Percentiles rank a stretch among this genome's conserved stretches.
Conservation (phyloP, 2,329 filamentous ascomycete species). For the Juglanconis sp. region DNA sequence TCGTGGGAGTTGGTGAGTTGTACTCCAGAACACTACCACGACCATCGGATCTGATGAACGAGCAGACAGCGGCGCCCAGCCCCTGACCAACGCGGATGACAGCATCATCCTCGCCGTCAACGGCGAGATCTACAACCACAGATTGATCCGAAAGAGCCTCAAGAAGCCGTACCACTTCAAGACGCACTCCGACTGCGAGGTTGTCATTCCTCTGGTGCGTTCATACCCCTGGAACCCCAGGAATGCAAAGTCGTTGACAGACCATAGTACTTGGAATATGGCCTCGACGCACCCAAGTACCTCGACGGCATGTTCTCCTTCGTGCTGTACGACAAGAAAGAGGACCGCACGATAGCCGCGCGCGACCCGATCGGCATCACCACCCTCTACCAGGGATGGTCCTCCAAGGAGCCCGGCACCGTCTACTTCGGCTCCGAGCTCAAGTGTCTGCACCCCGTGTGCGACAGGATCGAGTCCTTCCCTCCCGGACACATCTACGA, state of each 20-base stretch:
- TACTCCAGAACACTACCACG: conserved; percentile 10
- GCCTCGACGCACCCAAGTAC: conserved; percentile 84
- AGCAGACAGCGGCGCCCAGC: conserved; percentile 89
- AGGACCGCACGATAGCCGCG: conserved; percentile 88
- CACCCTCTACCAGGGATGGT: conserved; percentile 94
- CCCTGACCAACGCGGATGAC: conserved; percentile 86
- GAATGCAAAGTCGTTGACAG: background rate
- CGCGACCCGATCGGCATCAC: conserved; percentile 96
- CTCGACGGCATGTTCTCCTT: conserved; percentile 99
- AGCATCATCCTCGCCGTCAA: conserved; percentile 93
- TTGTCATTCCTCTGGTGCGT: conserved; percentile 92
- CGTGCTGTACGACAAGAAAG: conserved; percentile 92
- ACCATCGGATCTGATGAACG: conserved; percentile 22
- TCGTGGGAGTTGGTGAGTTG: conserved; percentile 86
- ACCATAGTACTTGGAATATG: conserved; percentile 82
- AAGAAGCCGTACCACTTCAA: conserved; percentile 91
- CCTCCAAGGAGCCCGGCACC: conserved; percentile 74
- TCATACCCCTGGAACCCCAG: background rate
- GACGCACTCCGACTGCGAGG: conserved; percentile 97
- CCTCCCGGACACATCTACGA: conserved; percentile 95
- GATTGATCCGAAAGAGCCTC: conserved; percentile 83
- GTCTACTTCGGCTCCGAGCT: conserved; percentile 97
- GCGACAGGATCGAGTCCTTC: conserved; percentile 92
- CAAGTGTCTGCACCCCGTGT: conserved; percentile 88
- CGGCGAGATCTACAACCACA: conserved; percentile 99